Conservation (phyloP, 2,329 filamentous ascomycete species). For the Westerdykella ornata region DNA sequence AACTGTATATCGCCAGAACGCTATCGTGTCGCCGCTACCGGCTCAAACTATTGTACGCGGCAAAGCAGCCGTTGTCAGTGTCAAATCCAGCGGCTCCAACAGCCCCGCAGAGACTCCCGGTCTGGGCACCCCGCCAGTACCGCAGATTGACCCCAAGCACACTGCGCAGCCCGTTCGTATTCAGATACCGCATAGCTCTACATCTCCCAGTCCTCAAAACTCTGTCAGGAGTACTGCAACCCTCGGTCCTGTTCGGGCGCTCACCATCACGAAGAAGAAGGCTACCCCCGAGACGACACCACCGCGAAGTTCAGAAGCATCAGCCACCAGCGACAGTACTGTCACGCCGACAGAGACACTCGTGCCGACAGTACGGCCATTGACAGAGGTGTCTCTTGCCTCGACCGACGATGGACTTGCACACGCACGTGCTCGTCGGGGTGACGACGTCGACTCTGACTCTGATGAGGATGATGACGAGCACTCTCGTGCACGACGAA, state of each 20-base stretch:
- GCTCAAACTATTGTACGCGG: slow-evolving; percentile 81
- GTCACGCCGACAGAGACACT: slow-evolving; percentile 15
- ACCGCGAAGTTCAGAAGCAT: slow-evolving; percentile 23
- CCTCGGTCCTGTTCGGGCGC: slow-evolving; percentile 41
- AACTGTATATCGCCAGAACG: slow-evolving; percentile 89
- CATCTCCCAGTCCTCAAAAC: slow-evolving; percentile 28
- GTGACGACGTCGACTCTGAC: slow-evolving; percentile 21
- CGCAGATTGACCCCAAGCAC: slow-evolving; percentile 58
- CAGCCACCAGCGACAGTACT: slow-evolving; percentile 15
- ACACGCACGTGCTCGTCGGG: slow-evolving; percentile 29
- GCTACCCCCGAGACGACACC: slow-evolving; percentile 18
- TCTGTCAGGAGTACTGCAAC: slow-evolving; percentile 36
- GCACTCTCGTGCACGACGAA: slow-evolving; percentile 28
- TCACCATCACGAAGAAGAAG: slow-evolving; percentile 41
- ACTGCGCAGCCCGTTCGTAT: slow-evolving; percentile 31
- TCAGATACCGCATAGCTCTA: slow-evolving; percentile 35
- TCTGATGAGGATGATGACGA: slow-evolving; percentile 32
- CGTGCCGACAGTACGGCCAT: slow-evolving; percentile 21
- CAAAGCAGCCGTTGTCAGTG: slow-evolving; percentile 88
- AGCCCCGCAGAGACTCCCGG: slow-evolving; percentile 45
- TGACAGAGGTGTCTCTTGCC: slow-evolving; percentile 27
- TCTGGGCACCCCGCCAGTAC: slow-evolving; percentile 61
- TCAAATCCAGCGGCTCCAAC: slow-evolving; percentile 62
- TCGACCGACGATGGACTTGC: slow-evolving; percentile 28
- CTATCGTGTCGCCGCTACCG: slow-evolving; percentile 68